Base-by-base conservation (phyloP, 202 grass and related monocot species). In the Setaria viridis region DNA sequence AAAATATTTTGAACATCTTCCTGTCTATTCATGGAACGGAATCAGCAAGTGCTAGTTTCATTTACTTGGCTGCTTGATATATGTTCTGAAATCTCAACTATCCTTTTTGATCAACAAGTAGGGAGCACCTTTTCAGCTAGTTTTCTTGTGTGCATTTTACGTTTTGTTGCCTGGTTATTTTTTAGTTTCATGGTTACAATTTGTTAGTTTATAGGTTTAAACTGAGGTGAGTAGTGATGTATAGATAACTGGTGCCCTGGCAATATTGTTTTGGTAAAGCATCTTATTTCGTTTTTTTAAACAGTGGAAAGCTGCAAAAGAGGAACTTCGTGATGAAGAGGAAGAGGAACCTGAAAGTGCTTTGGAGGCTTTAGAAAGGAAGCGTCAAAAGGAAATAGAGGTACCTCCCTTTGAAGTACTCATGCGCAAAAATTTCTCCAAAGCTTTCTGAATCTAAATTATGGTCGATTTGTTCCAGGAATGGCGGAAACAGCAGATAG, bases 291-390 rank as follows among this genome's bases (percentile, higher is more conserved):
- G 34, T 84, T 86, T n/a, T 84, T 58, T 77, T 67, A 85, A 85
- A 85, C 73, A 99, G 97, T 99, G 97, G 97, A 99, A 94, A 83
- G 97, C 97, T 68, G 97, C 94, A 82, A 97, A 96, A 82, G 97
- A 99, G 82, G 97, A 99, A 86, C 90, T 99, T 84, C 90, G 91
- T 16, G 81, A 90, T 37, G 91, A 98, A 59, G 82, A 94, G 70
- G 95, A 25, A 25, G 25, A 93, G 66, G 96, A 97, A 71, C 92
- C 94, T 68, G 90, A 94, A 87, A 92, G 82, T 92, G 80, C 94
- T 84, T 88, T 91, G 63, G 97, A 93, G 66, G 80, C 85, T 58
- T 62, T 94, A 79, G 94, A 99, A 90, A 94, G 76, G 69, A 99
- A 97, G 69, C 94, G 92, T 3, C 92, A 91, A 51, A 99, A 93